phyloP scores from a whole-genome alignment of 1,284 basidiomycete species.

The Phellopilus nigrolimitatus region DNA sequence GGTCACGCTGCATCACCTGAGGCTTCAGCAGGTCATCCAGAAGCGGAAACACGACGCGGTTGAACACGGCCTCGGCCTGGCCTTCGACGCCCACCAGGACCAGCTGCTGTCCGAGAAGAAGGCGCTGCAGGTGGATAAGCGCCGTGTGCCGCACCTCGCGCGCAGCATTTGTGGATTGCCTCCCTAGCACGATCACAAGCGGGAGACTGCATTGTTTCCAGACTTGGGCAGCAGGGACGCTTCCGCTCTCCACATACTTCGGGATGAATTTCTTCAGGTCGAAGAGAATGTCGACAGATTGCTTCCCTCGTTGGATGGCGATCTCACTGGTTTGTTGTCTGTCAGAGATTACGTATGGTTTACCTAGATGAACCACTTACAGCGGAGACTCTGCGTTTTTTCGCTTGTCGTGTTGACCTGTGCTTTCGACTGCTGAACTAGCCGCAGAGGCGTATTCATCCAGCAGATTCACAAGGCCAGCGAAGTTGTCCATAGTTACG shows the following conservation, averaged over 20 bases:
- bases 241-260: conserved; percentile 45
- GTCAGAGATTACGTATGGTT: background rate
- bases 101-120: conserved; percentile 78
- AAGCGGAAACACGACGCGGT: conserved; percentile 87
- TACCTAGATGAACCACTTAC: background rate
- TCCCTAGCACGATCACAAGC: conserved; percentile 70
- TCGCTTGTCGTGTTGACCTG: conserved; percentile 48
- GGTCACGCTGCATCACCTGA: conserved; percentile 75
- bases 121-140: conserved; percentile 81
- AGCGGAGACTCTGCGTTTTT: conserved; percentile 39
- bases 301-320: conserved; percentile 72
- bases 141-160: conserved; percentile 84
- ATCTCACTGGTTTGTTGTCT: conserved; percentile 51
- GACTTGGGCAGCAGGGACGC: conserved; percentile 46
- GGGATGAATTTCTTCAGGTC: conserved; percentile 64
- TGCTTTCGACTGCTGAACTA: conserved; percentile 54
- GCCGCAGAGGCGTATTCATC: conserved; percentile 85
- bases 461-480: conserved; percentile 74
- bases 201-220: conserved; percentile 85
- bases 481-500: conserved; percentile 77
- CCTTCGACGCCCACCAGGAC: conserved; percentile 47
- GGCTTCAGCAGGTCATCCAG: conserved; percentile 89
- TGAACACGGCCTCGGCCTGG: conserved; percentile 82
- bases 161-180: conserved; percentile 83
- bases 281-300: conserved; percentile 78